phyloP scores from a whole-genome alignment of 164 flowering plant species.

The Tetrastigma voinierianum region DNA sequence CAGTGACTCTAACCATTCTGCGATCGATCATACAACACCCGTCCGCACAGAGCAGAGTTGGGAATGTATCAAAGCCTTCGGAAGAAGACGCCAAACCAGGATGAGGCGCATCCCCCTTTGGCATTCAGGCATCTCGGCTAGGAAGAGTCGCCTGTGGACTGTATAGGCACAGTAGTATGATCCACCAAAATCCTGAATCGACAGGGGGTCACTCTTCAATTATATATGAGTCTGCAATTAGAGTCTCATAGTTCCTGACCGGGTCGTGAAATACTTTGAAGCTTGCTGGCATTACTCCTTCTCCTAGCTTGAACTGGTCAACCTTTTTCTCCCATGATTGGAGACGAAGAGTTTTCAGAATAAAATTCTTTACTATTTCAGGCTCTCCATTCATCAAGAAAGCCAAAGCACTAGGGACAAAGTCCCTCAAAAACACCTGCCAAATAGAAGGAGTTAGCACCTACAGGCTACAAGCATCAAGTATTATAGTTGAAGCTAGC shows the following conservation, averaged over 20 bases:
- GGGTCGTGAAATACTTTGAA: slow-evolving; percentile 49
- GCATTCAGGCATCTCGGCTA: slow-evolving; percentile 54
- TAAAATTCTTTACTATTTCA: slow-evolving; percentile 48
- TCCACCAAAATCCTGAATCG: slow-evolving; percentile 76
- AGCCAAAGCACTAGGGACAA: slow-evolving; percentile 57
- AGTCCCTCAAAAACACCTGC: slow-evolving; percentile 54
- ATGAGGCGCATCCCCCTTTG: slow-evolving; percentile 62
- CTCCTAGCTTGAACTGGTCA: slow-evolving; percentile 45
- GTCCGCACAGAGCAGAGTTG: slow-evolving; percentile 61
- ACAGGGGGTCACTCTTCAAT: slow-evolving; percentile 58
- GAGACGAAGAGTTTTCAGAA: slow-evolving; percentile 52
- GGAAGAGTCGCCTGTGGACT: slow-evolving; percentile 44
- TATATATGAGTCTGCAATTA: slow-evolving; percentile 49
- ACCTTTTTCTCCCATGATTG: slow-evolving; percentile 57
- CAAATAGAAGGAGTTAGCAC: slow-evolving; percentile 1
- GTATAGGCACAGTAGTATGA: slow-evolving; percentile 59
- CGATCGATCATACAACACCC: slow-evolving; percentile 69
- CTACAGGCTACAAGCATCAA: background rate
- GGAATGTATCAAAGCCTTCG: slow-evolving; percentile 63
- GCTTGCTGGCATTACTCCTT: slow-evolving; percentile 58
- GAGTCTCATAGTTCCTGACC: slow-evolving; percentile 31
- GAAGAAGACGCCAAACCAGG: slow-evolving; percentile 49
- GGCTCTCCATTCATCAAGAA: slow-evolving; percentile 59
- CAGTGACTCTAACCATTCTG: slow-evolving; percentile 69
- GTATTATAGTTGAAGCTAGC: too few species aligned